Conservation (phyloP, 75 land plant genomes). For the Sequoia sempervirens region DNA sequence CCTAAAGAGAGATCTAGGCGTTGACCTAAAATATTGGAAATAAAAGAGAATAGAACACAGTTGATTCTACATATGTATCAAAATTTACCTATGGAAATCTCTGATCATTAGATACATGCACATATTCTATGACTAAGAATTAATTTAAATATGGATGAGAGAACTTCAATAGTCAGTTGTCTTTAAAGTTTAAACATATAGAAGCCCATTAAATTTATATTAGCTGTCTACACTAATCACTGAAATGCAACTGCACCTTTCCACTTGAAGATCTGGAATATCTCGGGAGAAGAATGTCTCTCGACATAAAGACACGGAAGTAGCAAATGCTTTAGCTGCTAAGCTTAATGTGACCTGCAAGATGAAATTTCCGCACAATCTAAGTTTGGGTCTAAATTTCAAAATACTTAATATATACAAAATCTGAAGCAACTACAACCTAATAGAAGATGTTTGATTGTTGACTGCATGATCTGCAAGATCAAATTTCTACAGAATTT, state of each 20-base stretch:
- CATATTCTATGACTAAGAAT: neutral
- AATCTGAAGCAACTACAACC: neutral
- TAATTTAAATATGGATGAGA: neutral
- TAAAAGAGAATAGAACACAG: too few species aligned
- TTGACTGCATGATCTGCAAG: too few species aligned
- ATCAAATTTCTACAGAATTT: too few species aligned
- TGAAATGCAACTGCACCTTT: constrained; percentile 17
- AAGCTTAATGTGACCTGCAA: constrained; percentile 79
- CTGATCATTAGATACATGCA: neutral
- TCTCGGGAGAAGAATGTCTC: constrained; percentile 78
- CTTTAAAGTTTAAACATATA: constrained; percentile 3
- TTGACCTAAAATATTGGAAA: too few species aligned
- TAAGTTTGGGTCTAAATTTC: neutral
- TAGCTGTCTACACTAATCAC: neutral
- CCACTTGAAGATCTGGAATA: constrained; percentile 53
- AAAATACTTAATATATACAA: neutral
- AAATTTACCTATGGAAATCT: neutral
- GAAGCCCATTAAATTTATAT: neutral
- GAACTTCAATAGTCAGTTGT: neutral
- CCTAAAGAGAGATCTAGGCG: neutral
- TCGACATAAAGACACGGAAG: constrained; percentile 61
- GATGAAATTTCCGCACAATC: neutral
- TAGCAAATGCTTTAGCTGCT: constrained; percentile 82
- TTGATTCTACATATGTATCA: too few species aligned
- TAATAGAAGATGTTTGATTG: too few species aligned